Base-by-base conservation (phyloP, 345 rosid species). In the Brassica cretica region DNA sequence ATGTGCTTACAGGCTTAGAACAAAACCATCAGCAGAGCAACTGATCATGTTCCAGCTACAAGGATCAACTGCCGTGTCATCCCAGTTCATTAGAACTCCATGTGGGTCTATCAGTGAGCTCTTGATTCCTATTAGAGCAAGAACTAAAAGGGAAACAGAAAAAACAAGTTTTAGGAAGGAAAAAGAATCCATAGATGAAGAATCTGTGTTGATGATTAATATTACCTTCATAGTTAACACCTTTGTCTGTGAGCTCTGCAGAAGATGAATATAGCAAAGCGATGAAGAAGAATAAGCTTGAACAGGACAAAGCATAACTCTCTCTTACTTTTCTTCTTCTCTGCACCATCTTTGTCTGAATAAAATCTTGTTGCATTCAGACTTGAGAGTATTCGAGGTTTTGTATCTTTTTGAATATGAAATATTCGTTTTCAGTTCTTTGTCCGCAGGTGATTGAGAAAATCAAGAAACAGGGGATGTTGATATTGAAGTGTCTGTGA, bases 141-240 rank as follows among this genome's bases (percentile, higher is more conserved):
- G 81, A 82, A 95, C 99, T 95, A 81, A 15, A 65, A 59, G 51
- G 32, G 68, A 33, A 19, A 75, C 41, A 72, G 12, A 30, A 62
- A 29, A 35, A n/a, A 27, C 11, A 51, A 49, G 46, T 62, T 66
- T 21, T 41, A 65, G 41, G 16, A 39, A 70, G 9, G 32, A 25
- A 63, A 21, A 49, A 7, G 18, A 25, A 53, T 3, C 2, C n/a
- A 37, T 8, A 70, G 10, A 63, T 10, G 44, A 12, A 21, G 39
- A 25, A 74, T 10, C 16, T 11, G 55, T 35, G 66, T 39, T 8
- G 6, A 55, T 32, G 67, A 29, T 32, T 39, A 39, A 55, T 39
- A 4, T 78, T 89, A 91, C 98, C 98, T 91, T 93, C 98, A 81
- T 16, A 86, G 86, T 93, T 91, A 65, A 91, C 93, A 71, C 97